Base-by-base conservation (phyloP, 2,329 filamentous ascomycete genomes). In the Neofusicoccum kwambonambiense region DNA sequence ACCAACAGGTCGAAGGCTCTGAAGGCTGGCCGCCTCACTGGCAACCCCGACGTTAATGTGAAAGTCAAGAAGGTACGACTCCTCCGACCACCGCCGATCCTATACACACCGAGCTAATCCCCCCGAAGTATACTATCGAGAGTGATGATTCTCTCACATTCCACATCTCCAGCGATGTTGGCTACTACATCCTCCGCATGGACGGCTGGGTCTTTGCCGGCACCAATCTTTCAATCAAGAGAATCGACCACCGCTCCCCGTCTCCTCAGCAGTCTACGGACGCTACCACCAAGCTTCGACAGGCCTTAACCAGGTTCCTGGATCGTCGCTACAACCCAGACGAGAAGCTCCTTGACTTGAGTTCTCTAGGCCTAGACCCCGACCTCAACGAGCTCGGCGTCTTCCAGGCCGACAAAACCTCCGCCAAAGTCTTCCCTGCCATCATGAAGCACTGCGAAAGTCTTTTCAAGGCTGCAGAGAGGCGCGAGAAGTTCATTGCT, bases 341-440 rank as follows among this genome's bases (percentile, higher is more conserved):
- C 6, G 81, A 82, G 61, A 97, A 96, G 77, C 81, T 97, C 0
- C 84, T 98, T 44, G 88, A 96, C 73, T 86, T 99, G 9, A 93
- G 92, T n/a, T 82, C 85, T 1, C 86, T 98, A 9, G 89, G 86
- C 37, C 81, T 85, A 54, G 94, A 98, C 71, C 80, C 87, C 1
- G 86, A 89, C 65, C 84, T 98, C 4, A 82, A 88, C 62, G 82
- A 85, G 47, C 88, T 93, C 77, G 91, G 91, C 42, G 90, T 94
- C 72, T 93, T 96, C 74, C 85, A 87, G 67, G 87, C 82, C 66
- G 86, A 85, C 65, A 47, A 22, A 3, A 89, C 88, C 1, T 88
- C 90, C 51, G 86, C 90, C 68, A 99, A 97, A 76, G 91, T 97
- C 67, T 97, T 98, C 79, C 91, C 91, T 61, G 94, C 91, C 1